Conservation (phyloP, 2,329 filamentous ascomycete species). For the Fusarium musae region DNA sequence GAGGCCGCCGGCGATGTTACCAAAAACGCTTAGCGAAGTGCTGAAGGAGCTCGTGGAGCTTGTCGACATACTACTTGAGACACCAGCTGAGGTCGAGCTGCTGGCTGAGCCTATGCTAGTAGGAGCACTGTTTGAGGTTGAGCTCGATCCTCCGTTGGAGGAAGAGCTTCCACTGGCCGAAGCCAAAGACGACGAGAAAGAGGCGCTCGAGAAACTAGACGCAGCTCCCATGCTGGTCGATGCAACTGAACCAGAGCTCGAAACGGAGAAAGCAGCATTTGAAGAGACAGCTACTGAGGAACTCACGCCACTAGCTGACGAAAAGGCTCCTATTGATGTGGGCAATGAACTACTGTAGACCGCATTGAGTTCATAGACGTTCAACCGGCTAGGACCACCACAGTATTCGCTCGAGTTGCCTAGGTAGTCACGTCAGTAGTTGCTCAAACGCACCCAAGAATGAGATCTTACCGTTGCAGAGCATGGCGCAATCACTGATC, state of each 20-base stretch:
- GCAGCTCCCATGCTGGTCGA: fast-evolving
- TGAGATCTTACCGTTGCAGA: conserved; percentile 45
- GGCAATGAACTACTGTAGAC: conserved; percentile 10
- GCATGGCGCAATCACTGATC: conserved; percentile 49
- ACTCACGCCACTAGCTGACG: not conserved
- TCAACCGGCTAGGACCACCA: conserved; percentile 50
- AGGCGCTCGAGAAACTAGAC: fast-evolving
- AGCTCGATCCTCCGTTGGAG: fast-evolving
- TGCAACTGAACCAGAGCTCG: too few species aligned
- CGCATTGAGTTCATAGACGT: conserved; percentile 48
- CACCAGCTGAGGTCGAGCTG: fast-evolving
- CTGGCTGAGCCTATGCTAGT: not conserved
- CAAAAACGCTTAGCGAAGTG: not conserved
- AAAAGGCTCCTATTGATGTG: not conserved
- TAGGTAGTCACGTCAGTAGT: conserved; percentile 7
- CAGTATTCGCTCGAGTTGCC: conserved; percentile 52
- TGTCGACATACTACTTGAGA: fast-evolving
- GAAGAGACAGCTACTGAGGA: not conserved
- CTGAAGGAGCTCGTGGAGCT: not conserved
- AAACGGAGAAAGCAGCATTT: fast-evolving
- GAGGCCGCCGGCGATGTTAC: not conserved
- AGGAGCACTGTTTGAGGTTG: not conserved
- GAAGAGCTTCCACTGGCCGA: not conserved
- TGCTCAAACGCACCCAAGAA: fast-evolving
- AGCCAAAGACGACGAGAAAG: fast-evolving